Conservation (phyloP, 2,329 filamentous ascomycete genomes). For the Claviceps paspali region DNA sequence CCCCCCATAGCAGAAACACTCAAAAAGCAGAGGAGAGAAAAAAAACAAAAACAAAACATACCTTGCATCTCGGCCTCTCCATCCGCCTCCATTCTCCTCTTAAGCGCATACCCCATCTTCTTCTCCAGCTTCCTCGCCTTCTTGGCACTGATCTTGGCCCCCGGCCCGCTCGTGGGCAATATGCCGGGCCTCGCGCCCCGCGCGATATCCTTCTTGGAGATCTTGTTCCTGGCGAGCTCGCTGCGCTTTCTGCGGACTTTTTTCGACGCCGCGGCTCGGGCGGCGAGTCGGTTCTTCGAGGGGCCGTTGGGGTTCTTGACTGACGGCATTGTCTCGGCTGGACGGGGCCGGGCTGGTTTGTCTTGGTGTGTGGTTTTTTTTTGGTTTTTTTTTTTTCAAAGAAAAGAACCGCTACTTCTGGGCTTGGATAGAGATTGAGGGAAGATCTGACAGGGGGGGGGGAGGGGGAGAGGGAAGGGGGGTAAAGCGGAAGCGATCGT, state of each 20-base stretch:
- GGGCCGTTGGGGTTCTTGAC: slow-evolving; percentile 43
- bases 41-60: slow-evolving; percentile 10
- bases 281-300: slow-evolving; percentile 36
- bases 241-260: slow-evolving; percentile 28
- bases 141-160: slow-evolving; percentile 36
- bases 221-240: slow-evolving; percentile 22
- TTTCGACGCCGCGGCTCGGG: slow-evolving; percentile 27
- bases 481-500: too few relatives aligned
- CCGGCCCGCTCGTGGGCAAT: slow-evolving; percentile 39
- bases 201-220: slow-evolving; percentile 25
- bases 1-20: neutral
- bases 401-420: too few relatives aligned
- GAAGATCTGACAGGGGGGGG: too few relatives aligned
- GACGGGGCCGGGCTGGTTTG: neutral
- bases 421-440: too few relatives aligned
- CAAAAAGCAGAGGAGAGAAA: neutral
- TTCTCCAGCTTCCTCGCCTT: slow-evolving; percentile 40
- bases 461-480: too few relatives aligned
- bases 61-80: slow-evolving; percentile 36
- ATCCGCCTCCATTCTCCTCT: slow-evolving; percentile 34
- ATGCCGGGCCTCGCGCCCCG: slow-evolving; percentile 38
- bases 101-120: slow-evolving; percentile 34
- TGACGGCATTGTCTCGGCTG: slow-evolving; percentile 32
- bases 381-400: too few relatives aligned
- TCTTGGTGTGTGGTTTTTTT: too few relatives aligned